phyloP scores from a whole-genome alignment of 257 asterid genomes.

The Gentiana straminea region DNA sequence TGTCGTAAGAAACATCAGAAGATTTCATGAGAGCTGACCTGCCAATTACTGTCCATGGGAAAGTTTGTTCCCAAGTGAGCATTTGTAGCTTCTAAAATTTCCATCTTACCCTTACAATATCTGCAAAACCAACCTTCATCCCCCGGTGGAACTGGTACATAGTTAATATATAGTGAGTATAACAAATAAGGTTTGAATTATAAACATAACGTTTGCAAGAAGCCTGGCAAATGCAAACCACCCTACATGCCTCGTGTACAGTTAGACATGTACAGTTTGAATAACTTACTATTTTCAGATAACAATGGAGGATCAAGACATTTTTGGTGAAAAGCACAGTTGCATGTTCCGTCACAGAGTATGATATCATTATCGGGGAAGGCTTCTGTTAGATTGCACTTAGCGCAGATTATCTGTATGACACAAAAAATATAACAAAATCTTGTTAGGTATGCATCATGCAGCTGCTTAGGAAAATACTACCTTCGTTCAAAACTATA shows the following conservation, averaged over 20 bases:
- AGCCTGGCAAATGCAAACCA: no score
- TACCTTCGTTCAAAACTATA: no score
- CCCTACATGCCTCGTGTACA: no score
- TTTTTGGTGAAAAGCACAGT: slow-evolving; percentile 86
- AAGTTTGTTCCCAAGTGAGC: slow-evolving; percentile 96
- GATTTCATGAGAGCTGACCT: slow-evolving; percentile 35
- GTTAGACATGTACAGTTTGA: background rate
- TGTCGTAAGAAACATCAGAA: slow-evolving; percentile 6
- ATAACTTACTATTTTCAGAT: slow-evolving; percentile 72
- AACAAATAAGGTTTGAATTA: no score
- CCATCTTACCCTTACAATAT: slow-evolving; percentile 82
- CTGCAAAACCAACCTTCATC: slow-evolving; percentile 99
- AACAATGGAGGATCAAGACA: slow-evolving; percentile 88
- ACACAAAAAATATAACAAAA: slow-evolving; percentile 16
- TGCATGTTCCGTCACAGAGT: slow-evolving; percentile 94
- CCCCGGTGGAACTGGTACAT: slow-evolving; percentile 73
- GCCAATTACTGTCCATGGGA: slow-evolving; percentile 69
- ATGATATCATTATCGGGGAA: slow-evolving; percentile 84
- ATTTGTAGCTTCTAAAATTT: slow-evolving; percentile 82
- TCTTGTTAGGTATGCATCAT: background rate
- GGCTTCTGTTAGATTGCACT: slow-evolving; percentile 76
- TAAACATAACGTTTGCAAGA: no score
- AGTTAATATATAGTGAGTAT: slow-evolving; percentile 19
- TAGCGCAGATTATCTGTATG: slow-evolving; percentile 79
- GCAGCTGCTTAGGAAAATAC: no score